These are phyloP conservation scores for peach (Prunus persica) DNA, from an alignment of 306 rosid species.

Conservation along the genomic window Prunus_persica_NCBIv2 NC_034009.1:29140001-29140500, in stretches of 20 bases:
- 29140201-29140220: no score
- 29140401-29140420: no score
- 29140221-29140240: no score
- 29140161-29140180: not conserved
- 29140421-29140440: not conserved
- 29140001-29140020: not conserved
- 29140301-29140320: no score
- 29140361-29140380: not conserved
- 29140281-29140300: not conserved
- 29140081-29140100: not conserved
- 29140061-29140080: not conserved
- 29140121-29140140: not conserved
- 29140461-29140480: not conserved
- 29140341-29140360: not conserved
- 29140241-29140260: not conserved
- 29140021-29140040: not conserved
- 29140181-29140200: not conserved
- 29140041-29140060: not conserved
- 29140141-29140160: not conserved
- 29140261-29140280: not conserved
- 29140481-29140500: not conserved
- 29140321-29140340: not conserved
- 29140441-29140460: not conserved
- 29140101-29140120: not conserved
- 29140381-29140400: not conserved